phyloP scores from a whole-genome alignment of 2,329 filamentous ascomycete genomes.

The Drechmeria coniospora region DNA sequence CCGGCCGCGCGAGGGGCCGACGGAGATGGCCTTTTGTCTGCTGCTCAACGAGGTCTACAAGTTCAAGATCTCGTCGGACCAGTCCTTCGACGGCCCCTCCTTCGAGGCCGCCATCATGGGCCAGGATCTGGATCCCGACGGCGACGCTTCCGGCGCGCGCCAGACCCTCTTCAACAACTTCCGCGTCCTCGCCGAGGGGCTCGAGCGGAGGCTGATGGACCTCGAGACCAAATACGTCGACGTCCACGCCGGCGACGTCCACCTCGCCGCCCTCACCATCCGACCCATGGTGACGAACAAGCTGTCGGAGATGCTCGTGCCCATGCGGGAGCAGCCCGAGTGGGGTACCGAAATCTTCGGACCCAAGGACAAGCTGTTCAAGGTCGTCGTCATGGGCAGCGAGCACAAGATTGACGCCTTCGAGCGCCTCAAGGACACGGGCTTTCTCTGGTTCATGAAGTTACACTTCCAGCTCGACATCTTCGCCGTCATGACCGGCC shows the following conservation, averaged over 20 bases:
- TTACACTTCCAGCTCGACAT: conserved; percentile 40
- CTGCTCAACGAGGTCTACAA: conserved; percentile 33
- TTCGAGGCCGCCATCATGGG: conserved; percentile 35
- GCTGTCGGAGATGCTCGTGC: conserved; percentile 29
- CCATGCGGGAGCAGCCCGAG: conserved; percentile 30
- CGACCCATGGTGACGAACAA: conserved; percentile 33
- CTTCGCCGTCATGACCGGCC: conserved; percentile 38
- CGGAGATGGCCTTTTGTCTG: conserved; percentile 44
- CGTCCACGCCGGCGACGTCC: conserved; percentile 33
- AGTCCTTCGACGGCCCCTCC: conserved; percentile 24
- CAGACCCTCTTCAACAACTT: conserved; percentile 22
- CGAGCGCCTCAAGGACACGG: conserved; percentile 23
- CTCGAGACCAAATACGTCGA: conserved; percentile 36
- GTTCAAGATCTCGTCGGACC: conserved; percentile 30
- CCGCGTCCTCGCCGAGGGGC: conserved; percentile 21
- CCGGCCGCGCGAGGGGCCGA: conserved; percentile 37
- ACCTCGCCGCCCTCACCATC: conserved; percentile 32
- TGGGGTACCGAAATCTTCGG: conserved; percentile 33
- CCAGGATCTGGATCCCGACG: conserved; percentile 18
- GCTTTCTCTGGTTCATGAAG: conserved; percentile 40
- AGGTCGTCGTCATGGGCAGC: conserved; percentile 31
- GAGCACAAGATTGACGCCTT: conserved; percentile 32
- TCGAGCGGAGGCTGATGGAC: conserved; percentile 27
- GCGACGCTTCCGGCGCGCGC: conserved; percentile 7
- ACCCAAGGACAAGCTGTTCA: conserved; percentile 38